A percentile compares a stretch with the other conserved stretches of the same genome.
Evolutionary conservation across 345 rosid species (phyloP).

Genomic region (Moringa oleifera): DNA sequence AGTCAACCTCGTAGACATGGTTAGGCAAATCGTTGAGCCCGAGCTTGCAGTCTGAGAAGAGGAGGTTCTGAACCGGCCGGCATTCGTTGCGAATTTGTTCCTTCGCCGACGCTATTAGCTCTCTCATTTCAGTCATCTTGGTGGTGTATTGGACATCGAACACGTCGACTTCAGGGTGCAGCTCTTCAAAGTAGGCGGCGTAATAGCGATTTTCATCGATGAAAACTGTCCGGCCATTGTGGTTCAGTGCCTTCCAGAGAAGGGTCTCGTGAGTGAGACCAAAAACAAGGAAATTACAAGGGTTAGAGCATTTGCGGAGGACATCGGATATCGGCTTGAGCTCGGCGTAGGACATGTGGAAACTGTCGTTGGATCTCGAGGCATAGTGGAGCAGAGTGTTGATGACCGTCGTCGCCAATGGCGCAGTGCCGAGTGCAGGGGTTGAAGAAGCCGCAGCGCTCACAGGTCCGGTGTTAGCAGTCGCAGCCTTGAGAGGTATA

Average conservation of each 20-base stretch:
- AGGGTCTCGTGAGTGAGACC: slow-evolving; percentile 93
- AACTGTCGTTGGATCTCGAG: slow-evolving; percentile 67
- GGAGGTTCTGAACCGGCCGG: slow-evolving; percentile 81
- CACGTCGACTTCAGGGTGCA: slow-evolving; percentile 86
- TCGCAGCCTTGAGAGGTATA: slow-evolving; percentile 21
- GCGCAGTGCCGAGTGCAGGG: slow-evolving; percentile 19
- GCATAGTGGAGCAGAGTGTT: slow-evolving; percentile 88
- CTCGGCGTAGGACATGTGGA: slow-evolving; percentile 69
- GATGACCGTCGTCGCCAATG: slow-evolving; percentile 54
- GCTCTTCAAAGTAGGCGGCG: slow-evolving; percentile 83
- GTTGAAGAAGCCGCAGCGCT: slow-evolving; percentile 19
- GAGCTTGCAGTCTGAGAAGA: slow-evolving; percentile 81
- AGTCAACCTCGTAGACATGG: slow-evolving; percentile 85
- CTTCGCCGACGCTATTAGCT: slow-evolving; percentile 50
- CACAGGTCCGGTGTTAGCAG: slow-evolving; percentile 22
- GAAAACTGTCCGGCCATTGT: slow-evolving; percentile 81
- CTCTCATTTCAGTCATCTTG: slow-evolving; percentile 50
- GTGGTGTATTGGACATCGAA: slow-evolving; percentile 97
- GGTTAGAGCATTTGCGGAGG: slow-evolving; percentile 71
- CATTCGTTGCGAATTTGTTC: slow-evolving; percentile 67
- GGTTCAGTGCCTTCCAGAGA: slow-evolving; percentile 87
- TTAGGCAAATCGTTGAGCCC: slow-evolving; percentile 90
- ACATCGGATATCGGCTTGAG: slow-evolving; percentile 77
- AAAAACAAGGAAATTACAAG: slow-evolving; percentile 83
- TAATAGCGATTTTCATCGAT: slow-evolving; percentile 92